These are phyloP conservation scores for Meira miltonrushii DNA, from an alignment of 1,284 basidiomycete species.

Conservation along the genomic window DNA sequence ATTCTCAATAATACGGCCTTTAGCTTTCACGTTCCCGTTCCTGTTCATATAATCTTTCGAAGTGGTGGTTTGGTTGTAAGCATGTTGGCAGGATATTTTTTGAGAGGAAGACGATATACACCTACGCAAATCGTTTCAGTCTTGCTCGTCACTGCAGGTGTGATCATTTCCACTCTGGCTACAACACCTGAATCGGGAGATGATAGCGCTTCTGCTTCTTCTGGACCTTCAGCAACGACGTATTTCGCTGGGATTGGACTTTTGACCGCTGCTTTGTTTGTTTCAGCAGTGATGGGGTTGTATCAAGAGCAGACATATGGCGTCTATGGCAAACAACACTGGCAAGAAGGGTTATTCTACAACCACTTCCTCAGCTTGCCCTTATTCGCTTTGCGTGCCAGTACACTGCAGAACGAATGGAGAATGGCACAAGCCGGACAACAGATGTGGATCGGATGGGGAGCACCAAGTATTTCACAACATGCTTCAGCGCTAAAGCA, in stretches of 20 bases:
- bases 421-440: constrained; percentile 30
- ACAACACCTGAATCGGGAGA: constrained; percentile 55
- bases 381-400: constrained; percentile 57
- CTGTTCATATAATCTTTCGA: constrained; percentile 89
- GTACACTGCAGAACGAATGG: constrained; percentile 18
- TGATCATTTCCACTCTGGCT: constrained; percentile 76
- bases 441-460: constrained; percentile 26
- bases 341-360: constrained; percentile 90
- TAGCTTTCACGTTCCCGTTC: constrained; percentile 74
- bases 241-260: constrained; percentile 71
- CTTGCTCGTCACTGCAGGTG: constrained; percentile 71
- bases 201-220: constrained; percentile 15
- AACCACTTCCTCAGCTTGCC: constrained; percentile 65
- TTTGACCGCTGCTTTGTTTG: constrained; percentile 68
- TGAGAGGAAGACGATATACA: constrained; percentile 54
- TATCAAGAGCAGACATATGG: constrained; percentile 77
- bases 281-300: constrained; percentile 77
- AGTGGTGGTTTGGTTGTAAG: constrained; percentile 81
- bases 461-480: not conserved
- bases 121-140: constrained; percentile 59
- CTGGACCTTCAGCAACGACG: constrained; percentile 46
- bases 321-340: constrained; percentile 63
- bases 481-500: not conserved
- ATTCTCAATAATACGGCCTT: constrained; percentile 86
- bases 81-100: constrained; percentile 67